Conservation (phyloP, 345 rosid species). For the Eutrema heterophyllum region DNA sequence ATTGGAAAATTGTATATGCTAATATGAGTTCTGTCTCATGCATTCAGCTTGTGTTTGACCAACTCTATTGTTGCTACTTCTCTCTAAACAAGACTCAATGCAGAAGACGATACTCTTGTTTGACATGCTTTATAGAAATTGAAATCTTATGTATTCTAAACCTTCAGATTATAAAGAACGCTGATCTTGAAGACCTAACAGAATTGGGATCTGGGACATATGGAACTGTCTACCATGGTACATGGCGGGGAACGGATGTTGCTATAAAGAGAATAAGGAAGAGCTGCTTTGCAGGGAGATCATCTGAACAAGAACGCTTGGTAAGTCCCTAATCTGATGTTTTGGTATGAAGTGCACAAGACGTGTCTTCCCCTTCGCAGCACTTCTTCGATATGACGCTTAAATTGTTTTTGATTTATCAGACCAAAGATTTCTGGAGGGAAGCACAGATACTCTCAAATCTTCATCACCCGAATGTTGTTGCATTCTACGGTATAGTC, state of each 20-base stretch:
- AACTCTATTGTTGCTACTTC: background rate
- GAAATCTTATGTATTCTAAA: background rate
- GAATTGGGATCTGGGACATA: conserved; percentile 70
- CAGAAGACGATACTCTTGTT: background rate
- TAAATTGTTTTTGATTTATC: background rate
- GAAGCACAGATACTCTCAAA: conserved; percentile 74
- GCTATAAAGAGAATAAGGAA: conserved; percentile 66
- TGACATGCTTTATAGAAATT: background rate
- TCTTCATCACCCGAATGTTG: conserved; percentile 76
- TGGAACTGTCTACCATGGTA: conserved; percentile 76
- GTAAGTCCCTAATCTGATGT: conserved; percentile 32
- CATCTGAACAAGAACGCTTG: conserved; percentile 65
- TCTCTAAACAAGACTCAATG: background rate
- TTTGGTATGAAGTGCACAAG: no score
- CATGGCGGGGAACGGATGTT: conserved; percentile 78
- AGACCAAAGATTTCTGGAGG: conserved; percentile 74
- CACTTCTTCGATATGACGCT: background rate
- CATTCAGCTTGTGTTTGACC: background rate
- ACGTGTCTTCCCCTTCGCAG: background rate
- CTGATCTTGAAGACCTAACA: conserved; percentile 61
- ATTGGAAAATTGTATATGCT: background rate
- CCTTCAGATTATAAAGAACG: conserved; percentile 53
- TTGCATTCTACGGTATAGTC: conserved; percentile 71
- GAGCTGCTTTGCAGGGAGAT: conserved; percentile 56
- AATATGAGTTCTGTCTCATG: background rate